These are phyloP conservation scores for Scenedesmus sp. DNA, from an alignment of 163 green algal species.

Conservation along the genomic window DNA sequence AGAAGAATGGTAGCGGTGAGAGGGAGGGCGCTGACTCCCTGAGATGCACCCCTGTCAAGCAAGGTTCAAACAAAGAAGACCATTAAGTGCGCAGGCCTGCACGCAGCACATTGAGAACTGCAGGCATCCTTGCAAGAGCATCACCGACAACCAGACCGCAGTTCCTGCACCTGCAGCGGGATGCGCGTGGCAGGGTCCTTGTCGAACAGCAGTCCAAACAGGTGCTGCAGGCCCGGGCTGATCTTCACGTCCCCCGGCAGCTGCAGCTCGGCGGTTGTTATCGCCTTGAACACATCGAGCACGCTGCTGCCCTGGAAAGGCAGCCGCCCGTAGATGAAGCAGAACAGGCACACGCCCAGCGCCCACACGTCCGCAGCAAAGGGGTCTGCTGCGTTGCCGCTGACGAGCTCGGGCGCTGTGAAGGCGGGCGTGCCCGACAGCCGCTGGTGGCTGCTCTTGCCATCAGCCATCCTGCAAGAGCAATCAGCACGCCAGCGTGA, in stretches of 20 bases:
- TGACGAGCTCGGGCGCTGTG: constrained; percentile 91
- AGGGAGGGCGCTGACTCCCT: too few species aligned
- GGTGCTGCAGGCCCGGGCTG: constrained; percentile 70
- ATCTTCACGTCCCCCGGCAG: constrained; percentile 66
- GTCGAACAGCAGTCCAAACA: constrained; percentile 80
- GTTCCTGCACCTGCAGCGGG: constrained; percentile 47
- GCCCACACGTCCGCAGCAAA: constrained; percentile 75
- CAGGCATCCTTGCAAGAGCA: neutral
- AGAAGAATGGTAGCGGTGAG: too few species aligned
- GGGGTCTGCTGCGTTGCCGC: constrained; percentile 59
- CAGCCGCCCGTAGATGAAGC: constrained; percentile 70
- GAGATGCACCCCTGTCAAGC: too few species aligned
- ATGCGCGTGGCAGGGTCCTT: constrained; percentile 72
- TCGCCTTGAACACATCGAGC: constrained; percentile 71
- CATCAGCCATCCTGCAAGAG: constrained; percentile 54
- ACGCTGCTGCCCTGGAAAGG: constrained; percentile 68
- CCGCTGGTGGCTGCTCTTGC: constrained; percentile 59
- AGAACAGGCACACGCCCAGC: constrained; percentile 72
- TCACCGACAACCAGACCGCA: neutral
- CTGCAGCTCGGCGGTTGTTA: constrained; percentile 60
- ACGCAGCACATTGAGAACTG: neutral
- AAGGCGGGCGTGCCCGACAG: constrained; percentile 92
- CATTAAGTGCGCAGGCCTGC: neutral
- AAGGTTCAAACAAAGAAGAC: neutral
- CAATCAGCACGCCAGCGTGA: neutral